A percentile compares a stretch with the other conserved stretches of the same genome.
Evolutionary conservation across 805 yeast genomes (phyloP).

Genomic region (Starmerella sirachaensis): DNA sequence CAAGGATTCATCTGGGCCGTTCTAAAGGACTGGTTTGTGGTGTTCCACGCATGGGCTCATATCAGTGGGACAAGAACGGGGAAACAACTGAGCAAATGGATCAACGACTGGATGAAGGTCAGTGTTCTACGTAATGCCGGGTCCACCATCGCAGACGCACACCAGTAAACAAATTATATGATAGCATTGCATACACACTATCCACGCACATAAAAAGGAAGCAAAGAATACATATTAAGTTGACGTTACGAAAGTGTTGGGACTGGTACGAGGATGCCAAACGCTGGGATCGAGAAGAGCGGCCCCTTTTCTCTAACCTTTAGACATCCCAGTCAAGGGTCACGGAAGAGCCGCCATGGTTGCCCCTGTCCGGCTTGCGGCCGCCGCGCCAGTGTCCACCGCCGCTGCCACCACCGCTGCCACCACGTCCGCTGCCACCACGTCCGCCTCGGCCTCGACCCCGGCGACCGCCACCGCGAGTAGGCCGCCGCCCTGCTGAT

Average conservation of each 20-base stretch:
- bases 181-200: no score
- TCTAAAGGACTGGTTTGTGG: slow-evolving; percentile 19
- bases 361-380: no score
- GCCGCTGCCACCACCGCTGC: slow-evolving; percentile 12
- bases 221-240: no score
- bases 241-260: no score
- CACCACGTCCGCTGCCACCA: slow-evolving; percentile 15
- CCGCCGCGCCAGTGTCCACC: no score
- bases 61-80: slow-evolving; percentile 17
- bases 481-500: no score
- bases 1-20: slow-evolving; percentile 31
- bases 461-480: slow-evolving; percentile 24
- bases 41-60: slow-evolving; percentile 12
- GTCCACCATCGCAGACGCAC: neutral
- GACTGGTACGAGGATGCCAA: no score
- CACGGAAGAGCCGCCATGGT: no score
- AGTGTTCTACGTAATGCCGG: neutral
- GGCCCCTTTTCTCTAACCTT: no score
- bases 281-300: no score
- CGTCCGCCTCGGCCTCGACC: slow-evolving; percentile 22
- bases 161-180: neutral
- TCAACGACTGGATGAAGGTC: slow-evolving; percentile 10
- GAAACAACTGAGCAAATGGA: slow-evolving; percentile 10
- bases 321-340: no score
- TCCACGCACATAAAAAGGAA: no score